Evolutionary conservation across 129 eudicot species (phyloP).

Genomic region (Smallanthus sonchifolius): DNA sequence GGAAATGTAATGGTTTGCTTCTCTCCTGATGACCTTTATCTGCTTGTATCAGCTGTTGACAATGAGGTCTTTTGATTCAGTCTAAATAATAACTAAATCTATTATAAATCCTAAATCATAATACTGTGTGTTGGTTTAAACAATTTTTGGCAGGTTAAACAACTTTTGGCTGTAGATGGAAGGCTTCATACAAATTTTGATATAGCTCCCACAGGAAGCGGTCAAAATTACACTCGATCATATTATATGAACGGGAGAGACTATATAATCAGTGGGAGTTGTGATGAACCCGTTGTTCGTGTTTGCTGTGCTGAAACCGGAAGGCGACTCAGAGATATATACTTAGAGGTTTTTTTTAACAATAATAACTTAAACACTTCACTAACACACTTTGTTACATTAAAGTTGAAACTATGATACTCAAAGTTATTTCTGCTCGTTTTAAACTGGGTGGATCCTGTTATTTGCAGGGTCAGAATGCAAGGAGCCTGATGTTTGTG

Average conservation of each 20-base stretch:
- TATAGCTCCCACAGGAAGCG: slow-evolving; percentile 70
- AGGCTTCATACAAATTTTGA: slow-evolving; percentile 66
- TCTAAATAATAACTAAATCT: background rate
- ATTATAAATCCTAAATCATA: background rate
- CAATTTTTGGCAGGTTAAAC: slow-evolving; percentile 61
- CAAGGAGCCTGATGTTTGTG: slow-evolving; percentile 82
- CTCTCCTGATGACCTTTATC: slow-evolving; percentile 79
- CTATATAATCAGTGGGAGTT: slow-evolving; percentile 78
- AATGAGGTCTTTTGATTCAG: slow-evolving; percentile 52
- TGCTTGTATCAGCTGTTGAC: slow-evolving; percentile 85
- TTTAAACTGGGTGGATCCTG: background rate
- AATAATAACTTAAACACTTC: background rate
- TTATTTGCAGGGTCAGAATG: slow-evolving; percentile 63
- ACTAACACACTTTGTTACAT: background rate
- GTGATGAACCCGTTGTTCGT: slow-evolving; percentile 71
- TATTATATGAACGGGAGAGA: slow-evolving; percentile 95
- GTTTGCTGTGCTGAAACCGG: slow-evolving; percentile 91
- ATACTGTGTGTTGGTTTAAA: background rate
- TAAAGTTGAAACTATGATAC: background rate
- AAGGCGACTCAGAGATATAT: slow-evolving; percentile 68
- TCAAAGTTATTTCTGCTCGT: background rate
- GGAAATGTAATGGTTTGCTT: slow-evolving; percentile 96
- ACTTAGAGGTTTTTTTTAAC: slow-evolving; percentile 45
- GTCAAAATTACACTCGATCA: slow-evolving; percentile 75
- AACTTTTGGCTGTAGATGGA: slow-evolving; percentile 80